These are phyloP conservation scores for Circinella minor DNA, from an alignment of 371 early-diverging fungal genomes.

Conservation along the genomic window DNA sequence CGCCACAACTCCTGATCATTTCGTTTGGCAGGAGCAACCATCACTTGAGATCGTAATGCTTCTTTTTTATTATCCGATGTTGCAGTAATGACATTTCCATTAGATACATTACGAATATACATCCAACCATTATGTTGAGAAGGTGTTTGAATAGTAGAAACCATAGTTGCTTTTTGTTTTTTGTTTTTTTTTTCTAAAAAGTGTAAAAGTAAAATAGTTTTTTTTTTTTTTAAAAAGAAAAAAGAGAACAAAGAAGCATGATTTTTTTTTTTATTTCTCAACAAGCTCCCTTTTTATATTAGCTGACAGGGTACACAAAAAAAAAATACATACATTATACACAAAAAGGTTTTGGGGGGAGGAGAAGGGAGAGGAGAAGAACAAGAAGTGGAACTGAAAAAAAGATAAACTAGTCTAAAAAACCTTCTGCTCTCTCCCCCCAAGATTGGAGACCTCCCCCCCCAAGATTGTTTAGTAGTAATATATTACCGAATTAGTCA, in stretches of 20 bases:
- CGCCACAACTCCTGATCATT: slow-evolving; percentile 47
- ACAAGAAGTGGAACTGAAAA: not conserved
- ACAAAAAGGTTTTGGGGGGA: no score
- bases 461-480: no score
- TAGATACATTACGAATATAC: slow-evolving; percentile 43
- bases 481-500: slow-evolving; percentile 4
- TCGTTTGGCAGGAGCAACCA: slow-evolving; percentile 31
- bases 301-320: not conserved
- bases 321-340: no score
- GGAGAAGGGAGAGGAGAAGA: no score
- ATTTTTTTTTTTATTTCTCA: not conserved
- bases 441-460: no score
- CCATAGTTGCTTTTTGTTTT: slow-evolving; percentile 2
- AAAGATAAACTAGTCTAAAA: slow-evolving; percentile 2
- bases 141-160: slow-evolving; percentile 5
- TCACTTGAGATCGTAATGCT: slow-evolving; percentile 43
- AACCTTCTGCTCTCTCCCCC: no score
- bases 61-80: not conserved
- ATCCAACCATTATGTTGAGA: slow-evolving; percentile 32
- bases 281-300: slow-evolving; percentile 8
- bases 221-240: not conserved
- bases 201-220: no score
- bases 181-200: not conserved
- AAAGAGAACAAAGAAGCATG: slow-evolving; percentile 7
- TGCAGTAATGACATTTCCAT: slow-evolving; percentile 43